Conservation (phyloP, 441 rosid genomes). For the Aleurites moluccanus region DNA sequence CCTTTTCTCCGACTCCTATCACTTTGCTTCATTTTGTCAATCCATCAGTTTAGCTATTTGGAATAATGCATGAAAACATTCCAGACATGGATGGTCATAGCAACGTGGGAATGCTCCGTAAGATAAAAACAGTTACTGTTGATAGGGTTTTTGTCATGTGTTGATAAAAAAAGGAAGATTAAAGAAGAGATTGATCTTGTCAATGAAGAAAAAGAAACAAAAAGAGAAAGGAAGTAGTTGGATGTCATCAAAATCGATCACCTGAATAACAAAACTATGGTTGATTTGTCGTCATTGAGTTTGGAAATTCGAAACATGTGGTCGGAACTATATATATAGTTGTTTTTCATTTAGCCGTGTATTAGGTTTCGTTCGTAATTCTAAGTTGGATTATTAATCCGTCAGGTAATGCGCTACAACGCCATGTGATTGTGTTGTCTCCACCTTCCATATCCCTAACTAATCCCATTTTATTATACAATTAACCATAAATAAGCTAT, state of each 20-base stretch:
- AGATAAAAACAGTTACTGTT: neutral
- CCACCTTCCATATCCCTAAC: neutral
- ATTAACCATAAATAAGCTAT: neutral
- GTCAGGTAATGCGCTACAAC: conserved; percentile 14
- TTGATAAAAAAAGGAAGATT: neutral
- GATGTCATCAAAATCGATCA: conserved; percentile 16
- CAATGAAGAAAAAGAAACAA: neutral
- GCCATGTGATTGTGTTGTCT: neutral
- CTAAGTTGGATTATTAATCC: neutral
- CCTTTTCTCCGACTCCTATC: neutral
- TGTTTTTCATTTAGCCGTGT: neutral
- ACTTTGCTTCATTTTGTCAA: neutral
- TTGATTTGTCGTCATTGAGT: conserved; percentile 10
- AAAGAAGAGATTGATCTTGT: neutral
- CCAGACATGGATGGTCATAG: neutral
- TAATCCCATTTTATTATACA: neutral
- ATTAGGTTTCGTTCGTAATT: conserved; percentile 12
- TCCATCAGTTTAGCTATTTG: neutral
- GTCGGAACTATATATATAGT: neutral
- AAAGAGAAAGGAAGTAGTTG: neutral
- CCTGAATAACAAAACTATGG: conserved; percentile 11
- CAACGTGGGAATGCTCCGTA: neutral
- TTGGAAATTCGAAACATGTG: conserved; percentile 14
- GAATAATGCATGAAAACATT: neutral
- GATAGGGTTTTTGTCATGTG: neutral